Evolutionary conservation across 1,284 basidiomycete species (phyloP), one percentile per base, ranked within the genome.

Genomic region (Porodaedalea pini): DNA sequence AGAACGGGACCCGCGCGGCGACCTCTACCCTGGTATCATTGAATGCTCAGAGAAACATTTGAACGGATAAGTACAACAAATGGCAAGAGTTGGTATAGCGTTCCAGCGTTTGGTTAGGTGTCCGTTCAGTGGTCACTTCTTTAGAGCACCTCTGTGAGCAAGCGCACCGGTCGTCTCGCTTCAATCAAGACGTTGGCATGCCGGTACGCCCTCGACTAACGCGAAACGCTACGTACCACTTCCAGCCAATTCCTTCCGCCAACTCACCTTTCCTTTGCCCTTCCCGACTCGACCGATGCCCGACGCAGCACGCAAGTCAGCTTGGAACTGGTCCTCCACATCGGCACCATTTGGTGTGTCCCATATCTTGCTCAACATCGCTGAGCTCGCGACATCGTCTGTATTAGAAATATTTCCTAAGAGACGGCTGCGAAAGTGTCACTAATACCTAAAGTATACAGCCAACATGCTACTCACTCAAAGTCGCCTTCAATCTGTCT

Each of bases 261-360:
- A 34, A 23, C 56, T 7, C 31, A 57, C 51, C 53, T 47, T 56
- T 27, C 50, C 57, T 55, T 53, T 64, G 29, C 60, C 58, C 45
- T 69, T 74, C 59, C 77, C 72, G 60, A 75, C 75, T 36, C 75
- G 76, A n/a, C 88, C 86, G 29, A 90, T 78, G 2, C 87, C 87
- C 31, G 85, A 85, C 11, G 86, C 86, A 43, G 77, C 81, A 17
- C 85, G 78, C 50, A 90, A 67, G 64, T 90, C 86, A 57, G 89
- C 85, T 31, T 78, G 80, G 65, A 88, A 87, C 60, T 84, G 77
- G 0, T 79, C 78, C 13, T 88, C 83, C 62, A 81, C 78, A 54
- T 88, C 82, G 64, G 85, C 81, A 72, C 81, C 63, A 83, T 82
- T 68, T 13, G 67, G 65, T 17, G 68, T 62, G 62, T 89, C 85